Percentiles rank a stretch among this genome's conserved stretches.
These are phyloP conservation scores for Hymenoscyphus infarciens DNA, from an alignment of 2,329 filamentous ascomycete species.

Conservation along the genomic window DNA sequence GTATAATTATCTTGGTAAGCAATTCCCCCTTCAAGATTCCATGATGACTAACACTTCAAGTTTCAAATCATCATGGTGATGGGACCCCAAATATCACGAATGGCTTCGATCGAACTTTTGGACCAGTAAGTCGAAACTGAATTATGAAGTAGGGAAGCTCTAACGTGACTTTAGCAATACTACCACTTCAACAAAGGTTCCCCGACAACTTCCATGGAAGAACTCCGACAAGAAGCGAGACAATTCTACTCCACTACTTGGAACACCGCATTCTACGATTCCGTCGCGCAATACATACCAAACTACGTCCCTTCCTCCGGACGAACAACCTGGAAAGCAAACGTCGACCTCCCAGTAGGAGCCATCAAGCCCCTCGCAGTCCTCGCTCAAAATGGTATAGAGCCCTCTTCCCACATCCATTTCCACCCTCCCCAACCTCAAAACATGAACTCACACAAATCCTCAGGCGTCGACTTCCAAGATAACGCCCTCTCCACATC, in stretches of 20 bases:
- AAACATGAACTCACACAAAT: no score
- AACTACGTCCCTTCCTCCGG: slow-evolving; percentile 53
- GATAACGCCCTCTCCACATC: slow-evolving; percentile 53
- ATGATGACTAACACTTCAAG: no score
- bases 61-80: slow-evolving; percentile 61
- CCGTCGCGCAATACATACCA: slow-evolving; percentile 55
- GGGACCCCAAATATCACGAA: slow-evolving; percentile 61
- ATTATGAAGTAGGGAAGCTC: neutral
- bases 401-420: neutral
- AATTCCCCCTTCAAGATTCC: no score
- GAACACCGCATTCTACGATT: slow-evolving; percentile 60
- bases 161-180: slow-evolving; percentile 41
- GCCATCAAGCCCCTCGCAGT: slow-evolving; percentile 53
- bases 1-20: slow-evolving; percentile 60
- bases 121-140: slow-evolving; percentile 40
- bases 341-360: slow-evolving; percentile 48
- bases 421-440: no score
- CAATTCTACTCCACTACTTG: slow-evolving; percentile 49
- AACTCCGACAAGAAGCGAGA: slow-evolving; percentile 52
- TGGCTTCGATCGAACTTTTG: slow-evolving; percentile 63
- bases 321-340: slow-evolving; percentile 49
- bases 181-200: slow-evolving; percentile 60
- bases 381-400: slow-evolving; percentile 44
- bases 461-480: slow-evolving; percentile 48
- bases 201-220: slow-evolving; percentile 43